Evolutionary conservation across 2,329 filamentous ascomycete species (phyloP).

Genomic region (Apiospora marii): DNA sequence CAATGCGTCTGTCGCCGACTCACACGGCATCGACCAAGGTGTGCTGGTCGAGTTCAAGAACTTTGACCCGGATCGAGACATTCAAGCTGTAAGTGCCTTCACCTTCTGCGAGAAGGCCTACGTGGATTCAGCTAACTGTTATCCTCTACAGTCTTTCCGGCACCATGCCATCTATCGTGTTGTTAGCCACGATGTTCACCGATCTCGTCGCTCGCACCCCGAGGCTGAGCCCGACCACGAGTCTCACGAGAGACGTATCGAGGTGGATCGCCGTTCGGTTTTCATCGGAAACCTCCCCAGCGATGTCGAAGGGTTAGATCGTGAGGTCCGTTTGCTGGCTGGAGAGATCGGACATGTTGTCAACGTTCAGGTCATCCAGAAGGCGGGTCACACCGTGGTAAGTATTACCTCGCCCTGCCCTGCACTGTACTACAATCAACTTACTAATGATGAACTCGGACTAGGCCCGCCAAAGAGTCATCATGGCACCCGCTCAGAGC

Average conservation of each 20-base stretch:
- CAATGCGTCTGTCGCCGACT: too few species aligned
- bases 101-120: not conserved
- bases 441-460: too few species aligned
- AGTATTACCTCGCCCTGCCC: too few species aligned
- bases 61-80: not conserved
- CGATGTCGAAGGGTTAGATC: constrained; percentile 36
- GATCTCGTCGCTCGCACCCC: constrained; percentile 25
- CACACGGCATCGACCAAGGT: not conserved
- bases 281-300: constrained; percentile 43
- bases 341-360: constrained; percentile 38
- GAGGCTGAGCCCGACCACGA: constrained; percentile 30
- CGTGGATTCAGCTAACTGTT: not conserved
- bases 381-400: constrained; percentile 29
- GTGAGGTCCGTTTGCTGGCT: constrained; percentile 35
- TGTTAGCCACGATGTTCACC: constrained; percentile 44
- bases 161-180: constrained; percentile 43
- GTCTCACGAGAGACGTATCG: constrained; percentile 42
- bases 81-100: too few species aligned
- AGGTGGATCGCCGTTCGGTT: constrained; percentile 45
- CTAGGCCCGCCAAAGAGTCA: too few species aligned
- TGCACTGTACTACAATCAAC: too few species aligned
- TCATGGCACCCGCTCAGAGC: not conserved
- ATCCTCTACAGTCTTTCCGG: constrained; percentile 41
- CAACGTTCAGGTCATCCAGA: constrained; percentile 40
- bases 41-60: not conserved